phyloP scores from a whole-genome alignment of 257 asterid genomes.

The Nicotiana undulata region DNA sequence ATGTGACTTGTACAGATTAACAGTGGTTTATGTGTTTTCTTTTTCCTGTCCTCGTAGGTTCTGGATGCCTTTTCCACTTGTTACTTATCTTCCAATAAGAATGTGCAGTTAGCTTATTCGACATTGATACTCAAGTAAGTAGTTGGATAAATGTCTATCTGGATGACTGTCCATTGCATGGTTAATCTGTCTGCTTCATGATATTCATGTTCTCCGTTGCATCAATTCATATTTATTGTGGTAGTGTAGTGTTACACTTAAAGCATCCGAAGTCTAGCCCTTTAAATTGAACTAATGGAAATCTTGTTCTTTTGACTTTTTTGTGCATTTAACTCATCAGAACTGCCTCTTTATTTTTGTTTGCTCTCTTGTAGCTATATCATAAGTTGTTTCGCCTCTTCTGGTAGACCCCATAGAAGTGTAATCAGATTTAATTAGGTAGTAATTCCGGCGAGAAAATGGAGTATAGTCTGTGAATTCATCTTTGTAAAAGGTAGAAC shows the following conservation, averaged over 20 bases:
- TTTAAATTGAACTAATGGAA: neutral
- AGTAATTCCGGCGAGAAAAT: neutral
- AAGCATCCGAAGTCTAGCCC: neutral
- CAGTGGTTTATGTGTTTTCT: neutral
- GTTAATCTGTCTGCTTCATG: neutral
- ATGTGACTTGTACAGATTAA: neutral
- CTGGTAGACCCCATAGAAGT: neutral
- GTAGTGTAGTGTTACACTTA: neutral
- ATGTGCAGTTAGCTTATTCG: slow-evolving; percentile 79
- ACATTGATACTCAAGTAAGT: slow-evolving; percentile 94
- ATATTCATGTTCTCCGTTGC: neutral
- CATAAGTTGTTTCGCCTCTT: neutral
- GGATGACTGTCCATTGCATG: neutral
- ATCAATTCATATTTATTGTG: neutral
- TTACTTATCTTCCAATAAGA: slow-evolving; percentile 78
- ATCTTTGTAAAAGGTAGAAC: neutral
- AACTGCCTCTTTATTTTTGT: neutral
- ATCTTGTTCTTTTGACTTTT: neutral
- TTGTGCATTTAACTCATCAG: neutral
- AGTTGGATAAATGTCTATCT: neutral
- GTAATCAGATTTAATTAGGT: neutral
- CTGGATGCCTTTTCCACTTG: slow-evolving; percentile 78
- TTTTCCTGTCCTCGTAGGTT: slow-evolving; percentile 50
- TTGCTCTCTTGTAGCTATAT: neutral
- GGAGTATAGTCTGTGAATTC: neutral